phyloP scores from a whole-genome alignment of 495 filamentous ascomycete species.

The Saxophila tyrrhenica region DNA sequence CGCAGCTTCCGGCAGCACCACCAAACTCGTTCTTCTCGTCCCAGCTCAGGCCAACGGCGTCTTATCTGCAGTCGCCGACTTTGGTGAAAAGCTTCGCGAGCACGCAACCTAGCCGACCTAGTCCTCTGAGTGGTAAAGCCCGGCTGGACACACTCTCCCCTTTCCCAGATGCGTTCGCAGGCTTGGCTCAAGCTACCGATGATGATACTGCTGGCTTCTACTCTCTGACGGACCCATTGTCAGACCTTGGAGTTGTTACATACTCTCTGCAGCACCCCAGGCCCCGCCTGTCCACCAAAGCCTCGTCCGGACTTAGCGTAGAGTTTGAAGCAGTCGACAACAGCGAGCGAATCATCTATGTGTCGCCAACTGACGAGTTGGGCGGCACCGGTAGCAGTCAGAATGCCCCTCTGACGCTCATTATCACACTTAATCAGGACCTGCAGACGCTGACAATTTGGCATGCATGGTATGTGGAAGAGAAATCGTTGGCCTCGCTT shows the following conservation, averaged over 20 bases:
- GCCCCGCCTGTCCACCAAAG: slow-evolving; percentile 10
- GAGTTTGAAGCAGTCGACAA: slow-evolving; percentile 47
- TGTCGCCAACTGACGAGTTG: slow-evolving; percentile 50
- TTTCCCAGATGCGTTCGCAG: slow-evolving; percentile 6
- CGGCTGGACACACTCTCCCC: slow-evolving; percentile 5
- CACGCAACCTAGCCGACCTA: slow-evolving; percentile 4
- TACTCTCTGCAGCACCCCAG: slow-evolving; percentile 16
- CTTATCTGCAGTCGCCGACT: slow-evolving; percentile 20
- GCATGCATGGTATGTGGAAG: slow-evolving; percentile 57
- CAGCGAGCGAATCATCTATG: slow-evolving; percentile 69
- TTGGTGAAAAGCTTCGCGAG: slow-evolving; percentile 6
- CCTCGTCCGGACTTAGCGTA: slow-evolving; percentile 2
- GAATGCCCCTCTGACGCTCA: slow-evolving; percentile 50
- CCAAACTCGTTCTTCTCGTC: slow-evolving; percentile 72
- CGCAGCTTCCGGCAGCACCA: slow-evolving; percentile 39
- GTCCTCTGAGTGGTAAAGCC: not conserved
- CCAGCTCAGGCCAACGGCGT: slow-evolving; percentile 32
- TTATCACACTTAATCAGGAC: slow-evolving; percentile 68
- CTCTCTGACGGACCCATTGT: slow-evolving; percentile 73
- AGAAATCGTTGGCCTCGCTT: slow-evolving; percentile 41
- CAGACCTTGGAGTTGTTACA: slow-evolving; percentile 77
- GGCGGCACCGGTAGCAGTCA: slow-evolving; percentile 15
- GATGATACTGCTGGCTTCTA: slow-evolving; percentile 49
- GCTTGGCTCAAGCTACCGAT: not conserved
- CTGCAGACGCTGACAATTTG: slow-evolving; percentile 66